These are phyloP conservation scores for Pleurozium schreberi DNA, from an alignment of 225 moss, liverwort and hornwort genomes.

Conservation along the genomic window DNA sequence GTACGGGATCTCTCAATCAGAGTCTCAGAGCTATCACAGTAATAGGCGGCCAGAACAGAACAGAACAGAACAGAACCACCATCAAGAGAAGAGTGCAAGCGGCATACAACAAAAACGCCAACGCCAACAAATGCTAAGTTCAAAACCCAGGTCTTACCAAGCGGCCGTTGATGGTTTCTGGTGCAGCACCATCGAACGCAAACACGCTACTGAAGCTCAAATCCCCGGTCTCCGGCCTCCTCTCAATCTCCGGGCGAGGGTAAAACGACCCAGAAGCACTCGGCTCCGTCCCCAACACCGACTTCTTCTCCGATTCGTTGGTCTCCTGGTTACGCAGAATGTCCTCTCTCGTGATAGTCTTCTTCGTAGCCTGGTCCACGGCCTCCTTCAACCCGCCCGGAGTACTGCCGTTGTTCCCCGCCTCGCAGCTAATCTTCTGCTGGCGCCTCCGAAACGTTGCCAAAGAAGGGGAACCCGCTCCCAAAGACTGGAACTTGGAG, in stretches of 20 bases:
- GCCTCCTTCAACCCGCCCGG: slow-evolving; percentile 10
- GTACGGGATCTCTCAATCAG: background rate
- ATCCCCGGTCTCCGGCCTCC: slow-evolving; percentile 16
- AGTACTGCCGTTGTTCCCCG: background rate
- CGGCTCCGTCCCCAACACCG: slow-evolving; percentile 10
- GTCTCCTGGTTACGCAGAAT: background rate
- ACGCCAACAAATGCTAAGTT: background rate
- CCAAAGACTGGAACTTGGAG: background rate
- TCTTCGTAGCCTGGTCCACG: slow-evolving; percentile 3
- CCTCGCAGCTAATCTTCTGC: slow-evolving; percentile 2
- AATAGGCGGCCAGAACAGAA: too few species aligned
- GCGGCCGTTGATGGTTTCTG: slow-evolving; percentile 14
- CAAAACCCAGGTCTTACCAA: background rate
- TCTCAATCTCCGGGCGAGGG: slow-evolving; percentile 5
- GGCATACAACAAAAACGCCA: too few species aligned
- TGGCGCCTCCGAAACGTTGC: background rate
- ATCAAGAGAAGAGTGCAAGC: too few species aligned
- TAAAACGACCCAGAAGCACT: slow-evolving; percentile 1
- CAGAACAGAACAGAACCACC: too few species aligned
- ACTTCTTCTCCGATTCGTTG: slow-evolving; percentile 15
- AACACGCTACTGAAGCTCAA: background rate
- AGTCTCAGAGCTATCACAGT: too few species aligned
- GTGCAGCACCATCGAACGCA: slow-evolving; percentile 6
- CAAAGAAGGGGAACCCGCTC: background rate
- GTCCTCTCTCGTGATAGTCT: background rate